Percentiles rank a stretch among this genome's conserved stretches.
Conservation (phyloP, 2,329 filamentous ascomycete species). For the Trichophyton schoenleinii region DNA sequence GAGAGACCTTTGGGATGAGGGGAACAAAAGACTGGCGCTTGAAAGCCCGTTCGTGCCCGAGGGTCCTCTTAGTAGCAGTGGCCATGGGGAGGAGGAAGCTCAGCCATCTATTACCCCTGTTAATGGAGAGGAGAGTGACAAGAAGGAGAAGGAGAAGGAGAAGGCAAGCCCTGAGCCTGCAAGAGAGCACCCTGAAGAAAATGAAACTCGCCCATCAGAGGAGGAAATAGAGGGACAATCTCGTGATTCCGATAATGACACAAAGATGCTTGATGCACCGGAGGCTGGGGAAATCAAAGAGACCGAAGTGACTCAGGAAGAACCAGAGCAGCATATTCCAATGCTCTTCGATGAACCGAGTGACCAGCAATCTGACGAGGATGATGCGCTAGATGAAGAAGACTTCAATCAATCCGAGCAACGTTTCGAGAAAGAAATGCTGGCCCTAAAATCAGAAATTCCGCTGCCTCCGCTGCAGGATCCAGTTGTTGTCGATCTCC, state of each 20-base stretch:
- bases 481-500: conserved; percentile 27
- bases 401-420: conserved; percentile 35
- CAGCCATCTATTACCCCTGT: background rate
- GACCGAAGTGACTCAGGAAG: conserved; percentile 10
- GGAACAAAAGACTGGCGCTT: background rate
- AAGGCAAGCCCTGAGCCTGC: background rate
- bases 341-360: conserved; percentile 25
- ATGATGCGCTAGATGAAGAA: conserved; percentile 36
- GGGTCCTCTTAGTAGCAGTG: background rate
- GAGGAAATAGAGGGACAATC: background rate
- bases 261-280: background rate
- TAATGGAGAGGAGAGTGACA: background rate
- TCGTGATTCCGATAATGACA: background rate
- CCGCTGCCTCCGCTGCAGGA: conserved; percentile 33
- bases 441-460: conserved; percentile 30
- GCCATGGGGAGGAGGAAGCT: background rate
- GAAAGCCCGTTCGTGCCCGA: background rate
- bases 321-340: conserved; percentile 9
- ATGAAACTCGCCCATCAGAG: background rate
- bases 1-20: conserved; percentile 17
- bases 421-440: conserved; percentile 35
- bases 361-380: conserved; percentile 35
- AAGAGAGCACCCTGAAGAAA: background rate
- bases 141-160: background rate
- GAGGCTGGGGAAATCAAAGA: conserved; percentile 5